Evolutionary conservation across 768 basidiomycete genomes (phyloP).

Genomic region (Lactifluus rugatus): DNA sequence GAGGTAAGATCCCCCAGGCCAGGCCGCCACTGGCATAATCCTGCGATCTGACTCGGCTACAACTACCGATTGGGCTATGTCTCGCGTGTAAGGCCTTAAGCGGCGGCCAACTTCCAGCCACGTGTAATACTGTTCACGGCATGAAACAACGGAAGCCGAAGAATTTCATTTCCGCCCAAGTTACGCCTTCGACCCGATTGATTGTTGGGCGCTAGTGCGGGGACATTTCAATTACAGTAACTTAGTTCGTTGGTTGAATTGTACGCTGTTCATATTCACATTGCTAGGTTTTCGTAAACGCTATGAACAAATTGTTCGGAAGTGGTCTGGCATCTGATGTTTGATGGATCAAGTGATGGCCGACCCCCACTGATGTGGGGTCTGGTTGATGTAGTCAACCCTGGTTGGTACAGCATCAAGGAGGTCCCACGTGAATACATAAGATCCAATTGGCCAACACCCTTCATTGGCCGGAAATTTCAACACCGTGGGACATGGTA

Average conservation of each 20-base stretch:
- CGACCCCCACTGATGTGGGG: no score
- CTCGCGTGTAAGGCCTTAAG: not conserved
- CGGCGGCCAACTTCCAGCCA: not conserved
- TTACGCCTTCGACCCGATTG: not conserved
- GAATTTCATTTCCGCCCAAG: conserved; percentile 4
- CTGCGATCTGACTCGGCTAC: not conserved
- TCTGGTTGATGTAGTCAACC: no score
- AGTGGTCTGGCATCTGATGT: no score
- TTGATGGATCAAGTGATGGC: no score
- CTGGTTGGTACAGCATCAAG: no score
- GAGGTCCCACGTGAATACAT: no score
- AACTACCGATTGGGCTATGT: not conserved
- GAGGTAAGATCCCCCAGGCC: no score
- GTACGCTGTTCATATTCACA: not conserved
- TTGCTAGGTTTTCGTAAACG: not conserved
- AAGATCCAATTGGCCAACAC: no score
- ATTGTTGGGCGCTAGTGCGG: not conserved
- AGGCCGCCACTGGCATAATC: no score
- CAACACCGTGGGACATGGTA: not conserved
- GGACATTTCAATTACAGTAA: no score
- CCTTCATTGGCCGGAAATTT: not conserved
- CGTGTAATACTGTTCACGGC: not conserved
- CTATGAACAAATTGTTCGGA: not conserved
- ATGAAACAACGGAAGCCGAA: not conserved
- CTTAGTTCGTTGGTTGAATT: not conserved